phyloP scores from a whole-genome alignment of 169 alveolate species.

The Perkinsus olseni region DNA sequence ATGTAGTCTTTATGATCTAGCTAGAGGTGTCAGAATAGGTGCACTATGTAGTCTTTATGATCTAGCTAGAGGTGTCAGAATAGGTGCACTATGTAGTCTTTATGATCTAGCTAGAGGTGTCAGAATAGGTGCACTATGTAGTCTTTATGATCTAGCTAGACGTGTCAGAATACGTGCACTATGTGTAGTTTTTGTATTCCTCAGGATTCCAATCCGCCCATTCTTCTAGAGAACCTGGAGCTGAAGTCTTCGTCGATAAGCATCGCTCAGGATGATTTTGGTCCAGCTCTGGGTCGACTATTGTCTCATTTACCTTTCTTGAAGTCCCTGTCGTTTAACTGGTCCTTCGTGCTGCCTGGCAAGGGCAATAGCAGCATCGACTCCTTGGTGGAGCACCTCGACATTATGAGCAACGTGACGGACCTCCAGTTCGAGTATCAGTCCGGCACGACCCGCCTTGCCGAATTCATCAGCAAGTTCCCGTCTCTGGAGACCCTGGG shows the following conservation, averaged over 20 bases:
- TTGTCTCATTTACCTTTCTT: background rate
- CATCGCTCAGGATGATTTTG: background rate
- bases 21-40: too few relatives aligned
- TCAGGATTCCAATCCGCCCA: too few relatives aligned
- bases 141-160: too few relatives aligned
- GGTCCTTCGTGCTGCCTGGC: background rate
- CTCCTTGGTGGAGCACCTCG: background rate
- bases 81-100: too few relatives aligned
- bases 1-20: too few relatives aligned
- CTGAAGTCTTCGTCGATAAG: background rate
- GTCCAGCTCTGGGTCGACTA: background rate
- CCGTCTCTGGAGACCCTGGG: background rate
- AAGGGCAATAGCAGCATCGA: background rate
- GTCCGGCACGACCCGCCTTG: background rate
- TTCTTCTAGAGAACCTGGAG: too few relatives aligned
- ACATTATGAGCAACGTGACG: background rate
- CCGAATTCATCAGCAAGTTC: background rate
- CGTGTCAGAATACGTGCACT: too few relatives aligned
- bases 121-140: too few relatives aligned
- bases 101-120: too few relatives aligned
- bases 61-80: too few relatives aligned
- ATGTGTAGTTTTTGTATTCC: too few relatives aligned
- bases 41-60: too few relatives aligned
- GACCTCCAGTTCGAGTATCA: background rate
- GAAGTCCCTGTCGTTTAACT: background rate